A percentile compares a stretch with the other conserved stretches of the same genome.
These are phyloP conservation scores for Scytalidium sp. DNA, from an alignment of 2,329 filamentous ascomycete species.

Conservation along the genomic window DNA sequence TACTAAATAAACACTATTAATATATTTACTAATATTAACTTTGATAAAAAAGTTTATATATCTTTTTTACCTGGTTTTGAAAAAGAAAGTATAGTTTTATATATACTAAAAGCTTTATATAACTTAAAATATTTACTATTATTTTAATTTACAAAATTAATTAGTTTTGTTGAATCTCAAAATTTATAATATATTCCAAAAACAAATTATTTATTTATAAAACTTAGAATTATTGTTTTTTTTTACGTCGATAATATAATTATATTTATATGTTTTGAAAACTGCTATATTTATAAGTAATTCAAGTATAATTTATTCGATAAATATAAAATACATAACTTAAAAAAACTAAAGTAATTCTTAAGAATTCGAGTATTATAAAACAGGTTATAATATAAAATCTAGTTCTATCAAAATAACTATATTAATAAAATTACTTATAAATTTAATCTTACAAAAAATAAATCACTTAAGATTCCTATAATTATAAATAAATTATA, in stretches of 20 bases:
- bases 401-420: conserved; percentile 16
- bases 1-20: no score
- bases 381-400: conserved; percentile 8
- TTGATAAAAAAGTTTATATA: conserved; percentile 27
- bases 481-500: conserved; percentile 6
- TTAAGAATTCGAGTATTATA: conserved; percentile 14
- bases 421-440: conserved; percentile 22
- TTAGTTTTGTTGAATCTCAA: conserved; percentile 10
- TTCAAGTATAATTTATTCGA: conserved; percentile 18
- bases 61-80: conserved; percentile 15
- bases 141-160: conserved; percentile 21
- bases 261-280: conserved; percentile 30
- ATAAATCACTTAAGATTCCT: conserved; percentile 7
- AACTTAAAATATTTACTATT: conserved; percentile 27
- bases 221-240: conserved; percentile 10
- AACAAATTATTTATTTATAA: conserved; percentile 17
- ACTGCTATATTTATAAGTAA: conserved; percentile 8
- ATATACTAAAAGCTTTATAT: conserved; percentile 26
- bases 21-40: no score
- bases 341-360: conserved; percentile 13
- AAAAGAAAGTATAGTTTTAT: conserved; percentile 10
- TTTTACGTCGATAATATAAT: no score
- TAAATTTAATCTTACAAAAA: no score
- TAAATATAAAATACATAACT: conserved; percentile 24
- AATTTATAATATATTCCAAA: conserved; percentile 12